These are phyloP conservation scores for Solanum commersonii DNA, from an alignment of 257 asterid species.

Conservation along the genomic window DNA sequence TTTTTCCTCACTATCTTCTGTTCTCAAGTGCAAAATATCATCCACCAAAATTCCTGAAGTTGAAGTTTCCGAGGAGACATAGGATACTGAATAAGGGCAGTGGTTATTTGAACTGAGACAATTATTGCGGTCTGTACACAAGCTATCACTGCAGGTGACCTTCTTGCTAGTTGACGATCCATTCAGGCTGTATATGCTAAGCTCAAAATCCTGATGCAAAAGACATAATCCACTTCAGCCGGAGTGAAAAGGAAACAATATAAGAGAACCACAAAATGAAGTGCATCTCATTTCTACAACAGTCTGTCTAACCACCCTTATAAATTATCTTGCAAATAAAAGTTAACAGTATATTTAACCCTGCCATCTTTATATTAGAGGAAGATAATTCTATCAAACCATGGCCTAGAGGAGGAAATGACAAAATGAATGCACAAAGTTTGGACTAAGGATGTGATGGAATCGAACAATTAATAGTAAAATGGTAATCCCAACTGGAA, in stretches of 20 bases:
- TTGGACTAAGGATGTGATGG: neutral
- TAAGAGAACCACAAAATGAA: neutral
- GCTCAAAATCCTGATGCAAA: slow-evolving; percentile 61
- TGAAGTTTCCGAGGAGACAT: slow-evolving; percentile 76
- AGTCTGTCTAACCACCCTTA: neutral
- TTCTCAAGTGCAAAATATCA: slow-evolving; percentile 60
- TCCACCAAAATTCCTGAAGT: slow-evolving; percentile 81
- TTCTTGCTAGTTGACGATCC: slow-evolving; percentile 63
- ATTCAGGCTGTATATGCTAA: slow-evolving; percentile 51
- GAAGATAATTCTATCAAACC: neutral
- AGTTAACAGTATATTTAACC: neutral
- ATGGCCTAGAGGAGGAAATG: neutral
- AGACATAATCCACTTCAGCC: neutral
- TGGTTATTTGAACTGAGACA: slow-evolving; percentile 33
- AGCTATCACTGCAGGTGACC: slow-evolving; percentile 53
- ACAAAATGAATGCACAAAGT: neutral
- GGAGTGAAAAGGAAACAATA: neutral
- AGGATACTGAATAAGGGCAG: slow-evolving; percentile 76
- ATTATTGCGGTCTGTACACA: slow-evolving; percentile 33
- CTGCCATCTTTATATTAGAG: neutral
- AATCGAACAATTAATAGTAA: neutral
- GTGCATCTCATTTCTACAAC: neutral
- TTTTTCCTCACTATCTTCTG: slow-evolving; percentile 31
- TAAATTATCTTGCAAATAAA: neutral
- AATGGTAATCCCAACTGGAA: neutral